Base-by-base conservation (phyloP, 306 rosid genomes). In the Vigna reflexopilosa region DNA sequence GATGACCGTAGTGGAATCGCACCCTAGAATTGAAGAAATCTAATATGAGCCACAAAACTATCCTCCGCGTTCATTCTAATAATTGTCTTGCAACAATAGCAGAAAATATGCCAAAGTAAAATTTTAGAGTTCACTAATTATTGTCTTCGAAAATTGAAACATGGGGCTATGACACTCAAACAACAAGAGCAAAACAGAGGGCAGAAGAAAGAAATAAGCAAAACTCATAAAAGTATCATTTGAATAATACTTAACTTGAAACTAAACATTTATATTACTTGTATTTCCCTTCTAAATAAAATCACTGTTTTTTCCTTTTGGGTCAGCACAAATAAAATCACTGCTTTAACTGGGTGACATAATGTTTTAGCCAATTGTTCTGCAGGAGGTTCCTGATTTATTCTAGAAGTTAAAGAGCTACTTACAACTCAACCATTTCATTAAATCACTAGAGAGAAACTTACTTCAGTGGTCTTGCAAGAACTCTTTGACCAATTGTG, bases 1-100 rank as follows among this genome's bases (percentile, higher is more conserved):
- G 99, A 87, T 95, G 99, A 61, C 99, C 99, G 80, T 95, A 95
- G 89, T 95, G 99, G 84, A 95, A 93, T 20, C 99, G 95, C 67
- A 93, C 91, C 97, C 99, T 95, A 79, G 49, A 78, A 74, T 72
- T 69, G 82, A 79, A 65, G 75, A 81, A 84, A 58, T 79, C 38
- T 77, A 47, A 32, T 70, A 50, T 77, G 32, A 77, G 82, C 45
- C 77, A 49, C 14, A 83, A 36, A 59, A 72, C 4, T 30, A 7
- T 34, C 77, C 9, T 50, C 67, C 58, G 32, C 11, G 48, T 67
- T 19, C 73, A 67, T 66, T 67, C 73, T 52, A 79, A 72, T 24
- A 50, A 48, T 50, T 50, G 26, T 62, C 80, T 47, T 72, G 77
- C 86, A 66, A 56, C 67, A 36, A n/a, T n/a, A 38, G n/a, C 66